A percentile compares a stretch with the other conserved stretches of the same genome.
phyloP scores from a whole-genome alignment of 495 filamentous ascomycete species.

The Penicillium verhagenii region DNA sequence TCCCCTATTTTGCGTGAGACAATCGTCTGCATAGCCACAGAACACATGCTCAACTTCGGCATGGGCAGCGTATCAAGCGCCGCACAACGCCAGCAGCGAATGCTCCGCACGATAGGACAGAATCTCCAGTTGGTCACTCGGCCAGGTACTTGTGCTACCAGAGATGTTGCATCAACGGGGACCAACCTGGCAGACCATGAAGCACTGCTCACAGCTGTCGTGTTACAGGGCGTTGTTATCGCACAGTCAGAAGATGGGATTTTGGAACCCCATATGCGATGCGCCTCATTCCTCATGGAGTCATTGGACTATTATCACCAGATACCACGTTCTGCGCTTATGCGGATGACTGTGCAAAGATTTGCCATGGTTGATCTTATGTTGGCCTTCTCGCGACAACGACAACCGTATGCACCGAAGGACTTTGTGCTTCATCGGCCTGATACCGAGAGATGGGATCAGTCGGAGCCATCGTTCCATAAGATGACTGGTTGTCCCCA shows the following conservation, averaged over 20 bases:
- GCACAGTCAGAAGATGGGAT: conserved; percentile 27
- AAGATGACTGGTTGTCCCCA: conserved; percentile 33
- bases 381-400: conserved; percentile 29
- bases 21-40: conserved; percentile 29
- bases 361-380: conserved; percentile 32
- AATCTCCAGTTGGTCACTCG: conserved; percentile 16
- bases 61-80: conserved; percentile 23
- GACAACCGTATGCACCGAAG: conserved; percentile 23
- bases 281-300: conserved; percentile 29
- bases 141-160: background rate
- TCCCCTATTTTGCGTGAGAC: conserved; percentile 27
- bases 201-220: conserved; percentile 24
- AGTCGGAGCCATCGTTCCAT: conserved; percentile 28
- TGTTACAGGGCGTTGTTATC: conserved; percentile 27
- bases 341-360: conserved; percentile 24
- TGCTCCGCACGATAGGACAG: conserved; percentile 25
- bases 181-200: conserved; percentile 12
- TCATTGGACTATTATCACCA: conserved; percentile 17
- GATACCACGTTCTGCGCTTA: conserved; percentile 15
- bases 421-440: conserved; percentile 23
- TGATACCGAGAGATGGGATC: conserved; percentile 21
- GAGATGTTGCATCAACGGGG: conserved; percentile 1
- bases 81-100: conserved; percentile 25
- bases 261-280: conserved; percentile 27
- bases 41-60: conserved; percentile 33